Base-by-base conservation (phyloP, 1,139 yeast species). In the Pichia sp. region DNA sequence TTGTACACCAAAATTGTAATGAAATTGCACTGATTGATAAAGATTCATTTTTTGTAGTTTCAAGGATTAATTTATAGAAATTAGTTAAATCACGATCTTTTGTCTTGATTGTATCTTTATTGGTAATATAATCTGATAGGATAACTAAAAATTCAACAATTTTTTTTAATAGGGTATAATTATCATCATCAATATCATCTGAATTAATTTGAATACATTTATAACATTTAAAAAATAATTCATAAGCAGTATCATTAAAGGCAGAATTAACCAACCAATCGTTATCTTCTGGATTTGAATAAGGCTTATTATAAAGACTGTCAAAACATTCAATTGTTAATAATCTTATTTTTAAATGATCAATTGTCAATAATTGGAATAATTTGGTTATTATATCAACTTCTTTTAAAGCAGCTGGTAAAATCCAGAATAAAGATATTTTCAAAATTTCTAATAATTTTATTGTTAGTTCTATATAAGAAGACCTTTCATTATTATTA, bases 71-170 rank as follows among this genome's bases (percentile, higher is more conserved):
- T 46, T 76, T 73, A 50, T 90, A 71, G 59, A 87, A 92, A 42
- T 76, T 78, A 30, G 68, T 70, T 6, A 81, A 67, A 58, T 82
- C 87, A 1, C 82, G 70, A 30, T 69, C 66, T 23, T 72, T 75
- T 1, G 73, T 73, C 35, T 46, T 44, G 11, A 48, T 43, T 6
- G 47, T 45, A 3, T 56, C 59, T 25, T 54, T 49, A 3, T 73
- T 64, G 51, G 78, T 80, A 48, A 85, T 68, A 60, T 80, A 82
- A 56, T 84, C 96, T 55, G 96, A 87, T 35, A 92, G 69, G 1
- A 95, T 87, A 34, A 92, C 95, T 41, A 90, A 78, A 87, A 92
- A 85, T 62, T 94, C 98, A 6, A 90, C 96, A 24, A 92, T 75
- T 63, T 92, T 90, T 61, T 92, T 92, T 52, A 86, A 68, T 49